Evolutionary conservation across 208 protist species (phyloP), one percentile per base, ranked within the genome.

Genomic region (Crithidia fasciculata): DNA sequence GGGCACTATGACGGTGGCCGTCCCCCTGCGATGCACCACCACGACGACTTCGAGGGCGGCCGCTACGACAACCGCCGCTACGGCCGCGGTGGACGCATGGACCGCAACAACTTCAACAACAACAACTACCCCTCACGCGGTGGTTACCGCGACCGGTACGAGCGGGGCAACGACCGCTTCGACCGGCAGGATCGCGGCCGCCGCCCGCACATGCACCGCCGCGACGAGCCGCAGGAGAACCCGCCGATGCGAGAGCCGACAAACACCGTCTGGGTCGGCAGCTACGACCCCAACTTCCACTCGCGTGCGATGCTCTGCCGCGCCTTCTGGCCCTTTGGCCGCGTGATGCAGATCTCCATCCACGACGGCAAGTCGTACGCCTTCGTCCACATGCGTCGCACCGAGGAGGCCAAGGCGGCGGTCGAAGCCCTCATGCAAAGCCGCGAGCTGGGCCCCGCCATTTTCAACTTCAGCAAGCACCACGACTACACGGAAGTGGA

Each of bases 261-360:
- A 5, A 96, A 96, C 80, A 96, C 92, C 16, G 92, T 96, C 7
- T 96, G 92, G 92, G 82, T 94, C 4, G 92, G 89, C 69, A 95
- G 88, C 78, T 80, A 95, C 19, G 86, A 95, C 68, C 60, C 80
- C 0, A 47, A 72, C 16, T 59, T 82, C 53, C 86, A 94, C 70
- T 80, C 73, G 18, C 86, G 91, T 10, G 77, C 76, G 15, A 72
- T 75, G 58, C 72, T 96, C 43, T 81, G 85, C 54, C 55, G 80
- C 44, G 83, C 69, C 54, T 90, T 96, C 70, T 69, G 78, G 54
- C 81, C 87, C 66, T 96, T 93, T 69, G 92, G 92, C 47, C 85
- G 81, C 68, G 88, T 96, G 15, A 92, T 96, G 80, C 85, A 85
- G 64, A 79, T 96, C 56, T 83, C 89, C 39, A 78, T 78, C 55